phyloP scores from a whole-genome alignment of 2,329 filamentous ascomycete genomes.

The Sclerotinia glacialis region DNA sequence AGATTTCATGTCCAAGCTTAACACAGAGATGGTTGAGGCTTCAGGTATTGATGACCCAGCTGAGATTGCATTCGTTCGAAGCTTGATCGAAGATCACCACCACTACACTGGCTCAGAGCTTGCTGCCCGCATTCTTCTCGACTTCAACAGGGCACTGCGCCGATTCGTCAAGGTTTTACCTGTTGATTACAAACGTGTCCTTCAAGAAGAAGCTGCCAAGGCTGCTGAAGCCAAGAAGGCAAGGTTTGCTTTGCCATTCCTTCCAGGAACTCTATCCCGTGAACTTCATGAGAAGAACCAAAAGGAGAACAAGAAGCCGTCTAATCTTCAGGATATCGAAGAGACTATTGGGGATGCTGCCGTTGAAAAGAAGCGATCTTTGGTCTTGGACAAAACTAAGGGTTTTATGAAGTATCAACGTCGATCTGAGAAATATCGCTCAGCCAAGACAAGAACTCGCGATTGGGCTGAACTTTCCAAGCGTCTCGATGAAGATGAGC shows the following conservation, averaged over 20 bases:
- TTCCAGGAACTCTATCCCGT: constrained; percentile 63
- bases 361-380: constrained; percentile 82
- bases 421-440: constrained; percentile 88
- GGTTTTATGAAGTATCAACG: constrained; percentile 98
- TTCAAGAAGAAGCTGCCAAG: constrained; percentile 82
- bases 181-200: constrained; percentile 91
- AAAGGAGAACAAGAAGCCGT: constrained; percentile 66
- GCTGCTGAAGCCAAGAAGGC: constrained; percentile 80
- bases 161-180: constrained; percentile 93
- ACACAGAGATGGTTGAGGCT: constrained; percentile 95
- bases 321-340: constrained; percentile 74
- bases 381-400: constrained; percentile 95
- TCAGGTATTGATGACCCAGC: constrained; percentile 77
- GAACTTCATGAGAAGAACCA: constrained; percentile 51
- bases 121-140: constrained; percentile 86
- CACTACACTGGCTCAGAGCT: constrained; percentile 97
- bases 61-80: constrained; percentile 86
- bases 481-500: constrained; percentile 86
- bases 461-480: constrained; percentile 91
- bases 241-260: constrained; percentile 75
- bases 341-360: constrained; percentile 83
- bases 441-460: constrained; percentile 76
- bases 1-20: constrained; percentile 91
- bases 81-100: constrained; percentile 93
- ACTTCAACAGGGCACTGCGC: constrained; percentile 87